Conservation (phyloP, 345 rosid genomes). For the Gossypium rotundifolium region DNA sequence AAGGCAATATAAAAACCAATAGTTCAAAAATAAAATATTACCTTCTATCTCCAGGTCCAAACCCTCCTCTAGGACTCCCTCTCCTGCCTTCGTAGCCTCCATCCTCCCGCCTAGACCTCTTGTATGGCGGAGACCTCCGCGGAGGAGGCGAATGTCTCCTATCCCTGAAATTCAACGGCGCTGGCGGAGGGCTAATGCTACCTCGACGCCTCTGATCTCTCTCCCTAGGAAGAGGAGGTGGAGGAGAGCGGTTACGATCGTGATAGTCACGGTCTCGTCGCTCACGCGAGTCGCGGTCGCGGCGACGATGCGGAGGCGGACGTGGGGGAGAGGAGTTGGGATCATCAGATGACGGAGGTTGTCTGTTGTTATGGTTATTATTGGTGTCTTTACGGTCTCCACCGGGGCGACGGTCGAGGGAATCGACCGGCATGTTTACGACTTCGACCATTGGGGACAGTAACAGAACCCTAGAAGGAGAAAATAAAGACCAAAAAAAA, state of each 20-base stretch:
- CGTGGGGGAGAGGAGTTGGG: conserved; percentile 32
- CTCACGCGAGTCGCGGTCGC: conserved; percentile 81
- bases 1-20: too few relatives aligned
- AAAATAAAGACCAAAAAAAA: background rate
- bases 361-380: background rate
- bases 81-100: conserved; percentile 77
- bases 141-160: conserved; percentile 63
- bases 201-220: conserved; percentile 75
- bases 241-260: conserved; percentile 72
- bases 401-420: conserved; percentile 47
- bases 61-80: conserved; percentile 79
- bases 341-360: conserved; percentile 12
- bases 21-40: conserved; percentile 9
- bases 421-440: conserved; percentile 54
- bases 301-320: conserved; percentile 37
- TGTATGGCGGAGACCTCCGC: conserved; percentile 81
- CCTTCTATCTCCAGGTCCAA: conserved; percentile 83
- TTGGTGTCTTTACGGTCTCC: conserved; percentile 36
- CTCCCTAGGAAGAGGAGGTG: conserved; percentile 46
- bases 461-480: conserved; percentile 40
- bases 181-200: conserved; percentile 75
- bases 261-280: conserved; percentile 62
- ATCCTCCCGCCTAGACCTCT: conserved; percentile 85
- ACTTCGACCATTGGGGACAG: conserved; percentile 55
- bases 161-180: conserved; percentile 62